Evolutionary conservation across 805 yeast genomes (phyloP), one percentile per base, ranked within the genome.

Genomic region (Candida vartiovaarae): DNA sequence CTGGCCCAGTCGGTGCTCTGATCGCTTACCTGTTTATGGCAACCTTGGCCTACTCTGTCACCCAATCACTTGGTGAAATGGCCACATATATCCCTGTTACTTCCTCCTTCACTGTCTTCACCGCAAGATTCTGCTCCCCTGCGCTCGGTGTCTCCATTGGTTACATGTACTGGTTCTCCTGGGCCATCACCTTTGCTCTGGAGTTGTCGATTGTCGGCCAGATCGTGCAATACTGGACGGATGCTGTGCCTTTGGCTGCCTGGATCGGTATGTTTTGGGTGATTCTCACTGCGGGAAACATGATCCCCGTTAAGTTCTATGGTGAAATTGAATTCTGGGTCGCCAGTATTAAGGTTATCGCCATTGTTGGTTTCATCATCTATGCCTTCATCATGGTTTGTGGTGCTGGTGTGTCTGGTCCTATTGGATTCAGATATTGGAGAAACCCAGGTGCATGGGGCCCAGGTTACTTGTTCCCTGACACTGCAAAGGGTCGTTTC

Each of bases 391-490:
- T 78, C 62, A 82, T 82, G 76, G 87, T 81, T 25, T 79, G 84
- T 62, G 89, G 88, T 65, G 88, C 82, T 10, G 84, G 85, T 54
- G 56, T 59, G 20, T 67, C 74, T 3, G 88, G 88, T 23, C 82
- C 88, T n/a, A 75, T 83, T 33, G 90, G 90, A 9, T 83, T 83
- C 71, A 72, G 87, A 61, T 82, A 82, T 63, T 83, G 90, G 90
- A 75, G 85, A 64, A 63, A 83, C 57, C 88, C 89, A n/a, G 88
- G 88, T 49, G 75, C 87, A 4, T 79, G 83, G 78, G 84, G 86
- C 37, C 78, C 76, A 37, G 87, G 85, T 42, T 70, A 74, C 37
- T 62, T 73, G 32, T 76, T 75, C 11, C 49, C 60, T 8, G 67
- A 76, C 58, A 55, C 53, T 8, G 66, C 69, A 49, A 77, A 82